These are phyloP conservation scores for Metschnikowia lunata DNA, from an alignment of 805 yeast genomes.

Conservation along the genomic window DNA sequence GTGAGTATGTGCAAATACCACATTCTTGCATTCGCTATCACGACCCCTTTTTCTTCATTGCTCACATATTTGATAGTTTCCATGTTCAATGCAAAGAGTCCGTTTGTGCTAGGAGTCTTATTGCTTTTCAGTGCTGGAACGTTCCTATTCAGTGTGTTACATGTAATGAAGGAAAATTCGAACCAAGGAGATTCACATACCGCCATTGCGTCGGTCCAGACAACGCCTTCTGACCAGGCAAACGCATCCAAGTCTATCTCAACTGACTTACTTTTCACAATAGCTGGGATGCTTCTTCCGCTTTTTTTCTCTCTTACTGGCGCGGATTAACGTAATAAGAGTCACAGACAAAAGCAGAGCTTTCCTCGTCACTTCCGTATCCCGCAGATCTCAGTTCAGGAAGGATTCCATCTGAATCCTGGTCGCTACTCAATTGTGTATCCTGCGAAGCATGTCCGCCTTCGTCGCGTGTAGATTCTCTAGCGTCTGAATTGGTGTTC, in stretches of 20 bases:
- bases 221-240: slow-evolving; percentile 5
- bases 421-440: slow-evolving; percentile 8
- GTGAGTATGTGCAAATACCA: slow-evolving; percentile 38
- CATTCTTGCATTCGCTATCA: slow-evolving; percentile 45
- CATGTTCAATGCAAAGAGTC: slow-evolving; percentile 24
- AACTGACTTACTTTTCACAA: slow-evolving; percentile 3
- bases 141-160: slow-evolving; percentile 65
- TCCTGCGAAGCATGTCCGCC: neutral
- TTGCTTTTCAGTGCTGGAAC: slow-evolving; percentile 68
- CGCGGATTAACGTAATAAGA: slow-evolving; percentile 1
- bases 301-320: slow-evolving; percentile 13
- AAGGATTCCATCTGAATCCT: slow-evolving; percentile 7
- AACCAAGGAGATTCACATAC: neutral
- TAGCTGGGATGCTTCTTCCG: slow-evolving; percentile 14
- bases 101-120: slow-evolving; percentile 49
- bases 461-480: neutral
- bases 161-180: slow-evolving; percentile 45
- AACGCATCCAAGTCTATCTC: neutral
- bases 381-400: slow-evolving; percentile 8
- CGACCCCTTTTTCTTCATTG: slow-evolving; percentile 58
- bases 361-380: neutral
- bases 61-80: slow-evolving; percentile 41
- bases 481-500: neutral
- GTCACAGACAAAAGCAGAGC: neutral
- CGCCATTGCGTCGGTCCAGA: slow-evolving; percentile 9